phyloP scores from a whole-genome alignment of 1,284 basidiomycete genomes.

The Cystobasidium sp. region DNA sequence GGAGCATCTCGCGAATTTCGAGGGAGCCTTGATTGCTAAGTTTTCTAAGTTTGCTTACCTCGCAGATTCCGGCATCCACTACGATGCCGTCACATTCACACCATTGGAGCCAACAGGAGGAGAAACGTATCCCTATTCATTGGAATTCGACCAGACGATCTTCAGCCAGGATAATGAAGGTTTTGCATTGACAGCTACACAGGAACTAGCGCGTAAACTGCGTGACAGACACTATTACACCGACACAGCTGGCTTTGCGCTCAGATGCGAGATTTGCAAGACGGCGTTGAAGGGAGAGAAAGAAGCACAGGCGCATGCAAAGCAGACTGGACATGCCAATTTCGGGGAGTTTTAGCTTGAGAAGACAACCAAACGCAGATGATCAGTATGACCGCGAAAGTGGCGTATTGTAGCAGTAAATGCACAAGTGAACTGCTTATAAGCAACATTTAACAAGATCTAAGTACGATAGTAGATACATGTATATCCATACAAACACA shows the following conservation, averaged over 20 bases:
- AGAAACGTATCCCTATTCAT: conserved; percentile 48
- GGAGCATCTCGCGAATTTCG: background rate
- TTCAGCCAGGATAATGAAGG: conserved; percentile 67
- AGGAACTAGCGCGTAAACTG: conserved; percentile 72
- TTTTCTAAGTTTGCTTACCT: background rate
- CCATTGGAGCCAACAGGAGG: conserved; percentile 71
- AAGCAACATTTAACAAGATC: background rate
- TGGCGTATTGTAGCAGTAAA: background rate
- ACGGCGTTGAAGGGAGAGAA: conserved; percentile 88
- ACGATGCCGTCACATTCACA: conserved; percentile 83
- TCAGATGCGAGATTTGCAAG: conserved; percentile 56
- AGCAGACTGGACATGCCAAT: conserved; percentile 77
- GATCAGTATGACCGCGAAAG: background rate
- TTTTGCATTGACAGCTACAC: conserved; percentile 65
- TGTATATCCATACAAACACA: background rate
- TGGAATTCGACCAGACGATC: conserved; percentile 84
- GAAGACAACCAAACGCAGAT: background rate
- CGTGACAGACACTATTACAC: conserved; percentile 79
- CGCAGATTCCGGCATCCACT: conserved; percentile 60
- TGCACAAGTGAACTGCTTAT: background rate
- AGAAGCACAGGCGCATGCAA: conserved; percentile 82
- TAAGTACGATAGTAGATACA: background rate
- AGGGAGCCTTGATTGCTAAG: background rate
- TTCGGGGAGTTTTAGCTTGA: conserved; percentile 79
- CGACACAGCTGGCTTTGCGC: conserved; percentile 78